Evolutionary conservation across 768 basidiomycete genomes (phyloP).

Genomic region (Kwoniella pini): DNA sequence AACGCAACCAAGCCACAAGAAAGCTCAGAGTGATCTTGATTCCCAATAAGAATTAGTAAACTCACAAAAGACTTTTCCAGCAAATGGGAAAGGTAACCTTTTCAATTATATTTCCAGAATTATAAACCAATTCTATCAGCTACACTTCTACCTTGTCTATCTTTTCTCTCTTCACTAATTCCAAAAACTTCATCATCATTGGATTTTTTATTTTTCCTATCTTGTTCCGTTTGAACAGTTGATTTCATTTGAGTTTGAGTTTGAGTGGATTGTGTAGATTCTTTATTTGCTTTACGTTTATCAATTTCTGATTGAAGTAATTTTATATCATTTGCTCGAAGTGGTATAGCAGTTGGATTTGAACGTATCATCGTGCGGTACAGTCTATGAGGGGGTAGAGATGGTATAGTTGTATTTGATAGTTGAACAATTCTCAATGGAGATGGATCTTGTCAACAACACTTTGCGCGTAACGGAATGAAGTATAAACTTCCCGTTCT

Average conservation of each 20-base stretch:
- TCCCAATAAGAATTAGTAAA: too few relatives aligned
- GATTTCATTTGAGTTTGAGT: background rate
- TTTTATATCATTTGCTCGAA: conserved; percentile 44
- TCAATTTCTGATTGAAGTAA: conserved; percentile 42
- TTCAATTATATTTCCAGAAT: too few relatives aligned
- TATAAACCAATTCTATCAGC: conserved; percentile 46
- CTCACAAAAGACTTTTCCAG: too few relatives aligned
- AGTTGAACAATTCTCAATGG: too few relatives aligned
- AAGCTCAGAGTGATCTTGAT: too few relatives aligned
- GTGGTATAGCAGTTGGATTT: conserved; percentile 48
- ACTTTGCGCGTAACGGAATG: too few relatives aligned
- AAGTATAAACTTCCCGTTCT: too few relatives aligned
- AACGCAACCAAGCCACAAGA: too few relatives aligned
- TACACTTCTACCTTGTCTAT: conserved; percentile 30
- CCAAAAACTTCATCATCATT: background rate
- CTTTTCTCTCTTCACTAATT: conserved; percentile 7
- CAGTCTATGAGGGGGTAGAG: too few relatives aligned
- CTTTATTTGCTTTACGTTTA: conserved; percentile 27
- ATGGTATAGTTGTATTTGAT: too few relatives aligned
- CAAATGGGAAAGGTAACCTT: too few relatives aligned
- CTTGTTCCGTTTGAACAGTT: background rate
- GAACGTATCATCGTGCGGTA: conserved; percentile 42
- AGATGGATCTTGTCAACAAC: too few relatives aligned
- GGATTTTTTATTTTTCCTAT: background rate
- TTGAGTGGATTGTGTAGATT: conserved; percentile 4